Conservation (phyloP, 331 rosid species). For the Ulmus americana region DNA sequence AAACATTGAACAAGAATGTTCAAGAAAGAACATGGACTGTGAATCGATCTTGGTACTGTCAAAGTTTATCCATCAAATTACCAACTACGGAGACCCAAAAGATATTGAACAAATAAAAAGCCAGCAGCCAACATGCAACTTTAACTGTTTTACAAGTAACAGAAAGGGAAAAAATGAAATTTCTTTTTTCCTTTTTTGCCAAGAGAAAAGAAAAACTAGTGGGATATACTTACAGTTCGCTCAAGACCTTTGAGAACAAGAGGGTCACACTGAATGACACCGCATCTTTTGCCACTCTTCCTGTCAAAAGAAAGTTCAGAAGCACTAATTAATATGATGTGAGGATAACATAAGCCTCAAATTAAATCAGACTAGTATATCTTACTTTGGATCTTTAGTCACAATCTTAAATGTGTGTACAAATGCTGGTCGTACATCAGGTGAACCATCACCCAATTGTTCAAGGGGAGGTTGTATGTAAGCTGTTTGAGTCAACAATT, state of each 20-base stretch:
- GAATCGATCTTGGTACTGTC: constrained; percentile 1
- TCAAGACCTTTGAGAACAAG: constrained; percentile 79
- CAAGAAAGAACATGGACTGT: constrained; percentile 6
- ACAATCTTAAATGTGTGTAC: constrained; percentile 51
- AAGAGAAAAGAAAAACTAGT: constrained; percentile 6
- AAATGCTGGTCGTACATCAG: constrained; percentile 85
- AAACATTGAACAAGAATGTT: constrained; percentile 2
- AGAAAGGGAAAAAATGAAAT: constrained; percentile 7
- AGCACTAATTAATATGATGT: constrained; percentile 16
- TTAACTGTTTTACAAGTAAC: constrained; percentile 10
- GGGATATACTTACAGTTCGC: constrained; percentile 50
- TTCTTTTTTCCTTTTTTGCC: too few relatives aligned
- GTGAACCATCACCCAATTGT: constrained; percentile 53
- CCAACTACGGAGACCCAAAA: constrained; percentile 5
- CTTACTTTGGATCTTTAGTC: constrained; percentile 46
- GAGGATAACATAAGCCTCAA: constrained; percentile 15
- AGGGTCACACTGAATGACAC: constrained; percentile 76
- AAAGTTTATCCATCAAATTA: neutral
- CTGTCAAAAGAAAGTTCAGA: constrained; percentile 34
- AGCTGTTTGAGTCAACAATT: constrained; percentile 74
- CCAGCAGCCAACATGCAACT: constrained; percentile 3
- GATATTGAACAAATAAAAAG: neutral
- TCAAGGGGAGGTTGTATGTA: constrained; percentile 78
- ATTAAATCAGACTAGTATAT: constrained; percentile 19
- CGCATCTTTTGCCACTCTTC: constrained; percentile 49